phyloP scores from a whole-genome alignment of 2,329 filamentous ascomycete species.

The Pyrenochaeta sp. region DNA sequence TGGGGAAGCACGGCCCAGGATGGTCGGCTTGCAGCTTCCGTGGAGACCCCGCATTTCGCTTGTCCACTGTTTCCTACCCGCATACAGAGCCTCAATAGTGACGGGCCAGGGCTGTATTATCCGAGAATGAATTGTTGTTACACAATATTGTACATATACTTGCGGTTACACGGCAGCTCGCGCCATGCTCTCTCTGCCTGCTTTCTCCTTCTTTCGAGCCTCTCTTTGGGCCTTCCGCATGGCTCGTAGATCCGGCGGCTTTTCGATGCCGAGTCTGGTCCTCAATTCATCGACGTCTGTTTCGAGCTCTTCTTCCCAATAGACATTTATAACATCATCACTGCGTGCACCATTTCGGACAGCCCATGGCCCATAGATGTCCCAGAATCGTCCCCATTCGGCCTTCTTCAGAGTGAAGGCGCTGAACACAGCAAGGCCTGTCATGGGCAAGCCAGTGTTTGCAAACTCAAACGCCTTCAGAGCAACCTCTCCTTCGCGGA shows the following conservation, averaged over 20 bases:
- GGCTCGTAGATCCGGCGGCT: conserved; percentile 83
- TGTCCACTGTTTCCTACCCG: neutral
- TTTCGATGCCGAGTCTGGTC: conserved; percentile 80
- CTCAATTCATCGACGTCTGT: conserved; percentile 82
- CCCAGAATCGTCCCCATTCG: conserved; percentile 73
- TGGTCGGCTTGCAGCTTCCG: conserved; percentile 11
- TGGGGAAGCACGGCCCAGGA: conserved; percentile 4
- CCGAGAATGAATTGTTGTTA: neutral
- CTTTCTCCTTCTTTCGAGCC: conserved; percentile 72
- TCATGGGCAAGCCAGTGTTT: conserved; percentile 95
- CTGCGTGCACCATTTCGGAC: conserved; percentile 79
- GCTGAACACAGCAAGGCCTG: conserved; percentile 83
- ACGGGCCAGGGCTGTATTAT: neutral
- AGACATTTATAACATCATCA: conserved; percentile 90
- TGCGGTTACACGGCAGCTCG: conserved; percentile 22
- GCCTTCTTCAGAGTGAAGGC: conserved; percentile 69
- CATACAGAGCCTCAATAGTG: neutral
- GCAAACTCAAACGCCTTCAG: conserved; percentile 97
- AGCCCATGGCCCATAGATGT: conserved; percentile 89
- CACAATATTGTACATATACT: conserved; percentile 21
- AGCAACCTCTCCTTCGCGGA: conserved; percentile 96
- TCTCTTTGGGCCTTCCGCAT: conserved; percentile 76
- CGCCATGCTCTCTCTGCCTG: conserved; percentile 47
- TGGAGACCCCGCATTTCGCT: conserved; percentile 16
- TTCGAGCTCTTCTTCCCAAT: conserved; percentile 95